Percentiles rank a stretch among this genome's conserved stretches.
Evolutionary conservation across 2,329 filamentous ascomycete species (phyloP).

Genomic region (Ceratocystis papillata): DNA sequence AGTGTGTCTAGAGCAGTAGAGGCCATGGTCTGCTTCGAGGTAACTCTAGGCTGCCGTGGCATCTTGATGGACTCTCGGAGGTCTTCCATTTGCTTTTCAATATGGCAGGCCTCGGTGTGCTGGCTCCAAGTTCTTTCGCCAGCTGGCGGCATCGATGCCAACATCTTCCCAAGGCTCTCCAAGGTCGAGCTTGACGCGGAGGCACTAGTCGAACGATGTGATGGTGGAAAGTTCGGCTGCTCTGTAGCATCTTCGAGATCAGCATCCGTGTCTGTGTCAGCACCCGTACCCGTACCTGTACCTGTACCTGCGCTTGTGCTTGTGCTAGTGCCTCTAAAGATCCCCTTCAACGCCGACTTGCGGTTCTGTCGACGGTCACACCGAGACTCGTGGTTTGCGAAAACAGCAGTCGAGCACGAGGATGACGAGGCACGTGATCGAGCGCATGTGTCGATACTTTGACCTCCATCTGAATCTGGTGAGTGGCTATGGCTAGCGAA

Average conservation of each 20-base stretch:
- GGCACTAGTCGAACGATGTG: neutral
- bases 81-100: slow-evolving; percentile 4
- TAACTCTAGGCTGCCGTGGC: neutral
- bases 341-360: neutral
- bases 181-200: neutral
- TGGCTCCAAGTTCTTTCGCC: slow-evolving; percentile 3
- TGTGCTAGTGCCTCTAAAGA: neutral
- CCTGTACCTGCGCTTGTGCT: neutral
- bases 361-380: neutral
- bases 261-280: neutral
- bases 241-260: neutral
- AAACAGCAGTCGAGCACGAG: neutral
- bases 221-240: neutral
- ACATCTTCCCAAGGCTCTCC: neutral
- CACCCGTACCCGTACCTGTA: neutral
- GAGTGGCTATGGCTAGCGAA: neutral
- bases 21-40: neutral
- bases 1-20: neutral
- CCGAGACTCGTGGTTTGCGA: neutral
- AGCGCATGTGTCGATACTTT: neutral
- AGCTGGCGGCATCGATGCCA: neutral
- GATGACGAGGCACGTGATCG: neutral
- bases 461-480: neutral
- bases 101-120: slow-evolving; percentile 8
- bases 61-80: neutral